Conservation (phyloP, 2,329 filamentous ascomycete genomes). For the Cytospora leucostoma region DNA sequence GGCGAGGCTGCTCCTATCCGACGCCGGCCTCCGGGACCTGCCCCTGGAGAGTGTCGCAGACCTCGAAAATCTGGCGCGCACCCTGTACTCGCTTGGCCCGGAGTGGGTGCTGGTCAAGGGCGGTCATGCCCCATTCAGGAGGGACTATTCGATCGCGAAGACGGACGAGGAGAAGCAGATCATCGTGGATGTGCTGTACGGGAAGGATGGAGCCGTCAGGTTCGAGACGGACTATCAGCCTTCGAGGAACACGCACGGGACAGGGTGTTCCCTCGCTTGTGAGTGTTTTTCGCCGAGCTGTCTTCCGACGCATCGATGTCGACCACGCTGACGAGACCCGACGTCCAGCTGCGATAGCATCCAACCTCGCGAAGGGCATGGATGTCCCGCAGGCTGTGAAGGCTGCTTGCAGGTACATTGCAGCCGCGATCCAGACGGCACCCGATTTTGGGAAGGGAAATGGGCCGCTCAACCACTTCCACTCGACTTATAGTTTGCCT, state of each 20-base stretch:
- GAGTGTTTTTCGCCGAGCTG: slow-evolving; percentile 38
- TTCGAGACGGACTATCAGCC: slow-evolving; percentile 71
- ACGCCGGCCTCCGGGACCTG: slow-evolving; percentile 44
- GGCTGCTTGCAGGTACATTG: slow-evolving; percentile 69
- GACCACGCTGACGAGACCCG: not conserved
- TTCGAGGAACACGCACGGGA: slow-evolving; percentile 87
- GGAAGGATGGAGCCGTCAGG: slow-evolving; percentile 55
- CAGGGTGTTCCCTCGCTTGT: slow-evolving; percentile 91
- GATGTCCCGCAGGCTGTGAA: slow-evolving; percentile 62
- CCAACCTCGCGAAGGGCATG: slow-evolving; percentile 65
- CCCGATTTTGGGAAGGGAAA: slow-evolving; percentile 64
- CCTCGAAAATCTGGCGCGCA: slow-evolving; percentile 67
- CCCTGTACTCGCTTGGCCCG: slow-evolving; percentile 69
- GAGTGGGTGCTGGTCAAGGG: slow-evolving; percentile 86
- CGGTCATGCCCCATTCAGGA: slow-evolving; percentile 79
- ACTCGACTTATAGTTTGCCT: slow-evolving; percentile 67
- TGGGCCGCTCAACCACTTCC: slow-evolving; percentile 78
- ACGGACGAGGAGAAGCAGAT: slow-evolving; percentile 60
- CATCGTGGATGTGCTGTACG: slow-evolving; percentile 77
- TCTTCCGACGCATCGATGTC: not conserved
- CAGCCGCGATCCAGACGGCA: slow-evolving; percentile 68
- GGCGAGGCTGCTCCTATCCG: slow-evolving; percentile 63
- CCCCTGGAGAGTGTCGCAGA: slow-evolving; percentile 60
- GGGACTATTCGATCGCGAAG: slow-evolving; percentile 60
- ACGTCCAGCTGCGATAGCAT: slow-evolving; percentile 67